These are phyloP conservation scores for Colletotrichum tropicale DNA, from an alignment of 2,329 filamentous ascomycete species.

Conservation along the genomic window DNA sequence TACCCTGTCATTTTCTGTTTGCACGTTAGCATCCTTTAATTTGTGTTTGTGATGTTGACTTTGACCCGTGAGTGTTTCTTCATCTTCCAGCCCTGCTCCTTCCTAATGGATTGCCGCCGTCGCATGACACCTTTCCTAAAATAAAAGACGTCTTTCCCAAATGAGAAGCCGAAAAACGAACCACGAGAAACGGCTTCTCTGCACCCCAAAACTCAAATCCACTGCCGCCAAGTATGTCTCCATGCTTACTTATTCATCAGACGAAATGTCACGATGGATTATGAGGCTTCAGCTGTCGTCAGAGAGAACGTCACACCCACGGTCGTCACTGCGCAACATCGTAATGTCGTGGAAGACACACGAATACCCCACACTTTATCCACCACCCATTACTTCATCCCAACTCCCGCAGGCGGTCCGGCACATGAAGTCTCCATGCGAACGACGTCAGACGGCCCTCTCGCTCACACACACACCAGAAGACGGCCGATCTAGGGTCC, in stretches of 20 bases:
- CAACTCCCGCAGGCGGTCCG: background rate
- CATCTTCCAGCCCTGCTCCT: background rate
- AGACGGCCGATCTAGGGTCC: background rate
- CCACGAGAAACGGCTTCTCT: background rate
- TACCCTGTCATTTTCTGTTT: background rate
- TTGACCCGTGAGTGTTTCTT: background rate
- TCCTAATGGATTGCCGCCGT: background rate
- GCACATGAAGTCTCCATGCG: background rate
- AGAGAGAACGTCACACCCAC: background rate
- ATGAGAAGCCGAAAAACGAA: background rate
- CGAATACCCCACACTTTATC: background rate
- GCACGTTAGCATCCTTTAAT: background rate
- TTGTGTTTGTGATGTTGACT: background rate
- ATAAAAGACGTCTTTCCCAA: background rate
- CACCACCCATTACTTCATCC: background rate
- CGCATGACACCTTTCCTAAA: background rate
- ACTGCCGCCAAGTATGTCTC: background rate
- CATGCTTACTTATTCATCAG: background rate
- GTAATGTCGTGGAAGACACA: background rate
- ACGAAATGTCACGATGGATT: background rate
- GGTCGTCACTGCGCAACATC: background rate
- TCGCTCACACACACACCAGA: background rate
- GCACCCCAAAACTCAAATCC: background rate
- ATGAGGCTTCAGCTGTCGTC: background rate
- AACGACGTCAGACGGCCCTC: slow-evolving; percentile 8